These are phyloP conservation scores for Apiotrichum gamsii DNA, from an alignment of 1,284 basidiomycete species.

Conservation along the genomic window DNA sequence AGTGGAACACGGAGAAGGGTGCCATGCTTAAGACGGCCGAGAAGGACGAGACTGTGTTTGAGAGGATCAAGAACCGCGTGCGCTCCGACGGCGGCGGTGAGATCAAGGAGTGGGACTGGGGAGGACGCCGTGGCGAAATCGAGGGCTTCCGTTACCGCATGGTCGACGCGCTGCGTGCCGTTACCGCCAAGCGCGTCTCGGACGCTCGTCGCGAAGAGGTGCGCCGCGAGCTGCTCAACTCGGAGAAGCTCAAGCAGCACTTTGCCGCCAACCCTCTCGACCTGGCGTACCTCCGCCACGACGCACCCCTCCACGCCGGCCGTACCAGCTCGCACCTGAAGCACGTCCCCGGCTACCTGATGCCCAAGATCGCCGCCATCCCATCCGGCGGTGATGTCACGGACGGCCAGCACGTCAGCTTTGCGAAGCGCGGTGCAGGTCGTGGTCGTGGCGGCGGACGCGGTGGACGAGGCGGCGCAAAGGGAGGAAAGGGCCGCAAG, in stretches of 20 bases:
- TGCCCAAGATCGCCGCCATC: slow-evolving; percentile 68
- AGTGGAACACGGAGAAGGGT: slow-evolving; percentile 67
- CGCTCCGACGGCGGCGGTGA: slow-evolving; percentile 65
- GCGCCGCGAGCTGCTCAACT: slow-evolving; percentile 88
- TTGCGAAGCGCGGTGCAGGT: slow-evolving; percentile 29
- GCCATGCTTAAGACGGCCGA: slow-evolving; percentile 56
- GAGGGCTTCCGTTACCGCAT: slow-evolving; percentile 98
- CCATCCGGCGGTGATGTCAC: slow-evolving; percentile 28
- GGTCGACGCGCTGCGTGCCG: slow-evolving; percentile 87
- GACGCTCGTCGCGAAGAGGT: slow-evolving; percentile 93
- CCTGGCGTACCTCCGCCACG: slow-evolving; percentile 86
- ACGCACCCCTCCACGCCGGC: slow-evolving; percentile 84
- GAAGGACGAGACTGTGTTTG: slow-evolving; percentile 71
- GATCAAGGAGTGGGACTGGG: slow-evolving; percentile 91
- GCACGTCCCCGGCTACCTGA: slow-evolving; percentile 87
- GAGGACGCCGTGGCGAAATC: slow-evolving; percentile 68
- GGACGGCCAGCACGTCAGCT: slow-evolving; percentile 34
- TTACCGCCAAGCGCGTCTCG: slow-evolving; percentile 76
- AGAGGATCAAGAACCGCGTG: slow-evolving; percentile 63
- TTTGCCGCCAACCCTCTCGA: slow-evolving; percentile 97
- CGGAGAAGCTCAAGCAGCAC: slow-evolving; percentile 95
- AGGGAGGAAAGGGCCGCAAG: slow-evolving; percentile 31
- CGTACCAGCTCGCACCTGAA: slow-evolving; percentile 89
- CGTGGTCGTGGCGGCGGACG: slow-evolving; percentile 23
- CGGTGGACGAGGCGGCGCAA: slow-evolving; percentile 23